phyloP scores from a whole-genome alignment of 177 flowering plant genomes.

The Vitis hybrid region DNA sequence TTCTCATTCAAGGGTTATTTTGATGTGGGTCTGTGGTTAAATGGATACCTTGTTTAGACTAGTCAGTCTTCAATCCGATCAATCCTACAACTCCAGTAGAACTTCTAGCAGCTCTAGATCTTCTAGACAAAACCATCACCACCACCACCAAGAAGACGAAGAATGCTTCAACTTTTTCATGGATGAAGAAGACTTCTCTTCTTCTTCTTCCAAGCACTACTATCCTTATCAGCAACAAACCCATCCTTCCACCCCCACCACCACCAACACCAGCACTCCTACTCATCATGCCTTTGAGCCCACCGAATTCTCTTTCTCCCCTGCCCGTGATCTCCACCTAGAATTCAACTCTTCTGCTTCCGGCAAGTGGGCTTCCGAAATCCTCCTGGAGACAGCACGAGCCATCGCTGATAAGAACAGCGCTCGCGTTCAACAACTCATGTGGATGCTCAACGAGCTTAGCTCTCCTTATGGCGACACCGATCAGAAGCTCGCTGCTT shows the following conservation, averaged over 20 bases:
- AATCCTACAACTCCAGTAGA: slow-evolving; percentile 63
- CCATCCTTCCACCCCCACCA: slow-evolving; percentile 18
- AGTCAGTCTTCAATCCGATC: slow-evolving; percentile 68
- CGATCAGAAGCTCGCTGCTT: slow-evolving; percentile 84
- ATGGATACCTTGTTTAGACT: slow-evolving; percentile 96
- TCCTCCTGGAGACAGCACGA: slow-evolving; percentile 66
- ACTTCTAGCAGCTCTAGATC: slow-evolving; percentile 71
- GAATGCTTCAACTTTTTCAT: slow-evolving; percentile 98
- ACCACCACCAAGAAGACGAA: slow-evolving; percentile 43
- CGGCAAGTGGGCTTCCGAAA: slow-evolving; percentile 67
- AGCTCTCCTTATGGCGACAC: slow-evolving; percentile 89
- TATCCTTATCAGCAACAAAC: slow-evolving; percentile 31
- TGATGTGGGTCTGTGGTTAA: slow-evolving; percentile 46
- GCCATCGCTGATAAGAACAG: slow-evolving; percentile 75
- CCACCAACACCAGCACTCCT: slow-evolving; percentile 17
- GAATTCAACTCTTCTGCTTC: slow-evolving; percentile 21
- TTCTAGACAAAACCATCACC: slow-evolving; percentile 35
- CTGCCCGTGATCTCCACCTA: slow-evolving; percentile 14
- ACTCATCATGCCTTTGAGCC: slow-evolving; percentile 11
- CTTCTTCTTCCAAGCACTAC: slow-evolving; percentile 69
- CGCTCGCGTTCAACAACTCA: slow-evolving; percentile 65
- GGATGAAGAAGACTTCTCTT: slow-evolving; percentile 97
- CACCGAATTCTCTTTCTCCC: slow-evolving; percentile 33
- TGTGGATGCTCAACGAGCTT: slow-evolving; percentile 97
- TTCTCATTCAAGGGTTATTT: slow-evolving; percentile 8